Conservation (phyloP, 768 basidiomycete genomes). For the Termitomyces sp. region DNA sequence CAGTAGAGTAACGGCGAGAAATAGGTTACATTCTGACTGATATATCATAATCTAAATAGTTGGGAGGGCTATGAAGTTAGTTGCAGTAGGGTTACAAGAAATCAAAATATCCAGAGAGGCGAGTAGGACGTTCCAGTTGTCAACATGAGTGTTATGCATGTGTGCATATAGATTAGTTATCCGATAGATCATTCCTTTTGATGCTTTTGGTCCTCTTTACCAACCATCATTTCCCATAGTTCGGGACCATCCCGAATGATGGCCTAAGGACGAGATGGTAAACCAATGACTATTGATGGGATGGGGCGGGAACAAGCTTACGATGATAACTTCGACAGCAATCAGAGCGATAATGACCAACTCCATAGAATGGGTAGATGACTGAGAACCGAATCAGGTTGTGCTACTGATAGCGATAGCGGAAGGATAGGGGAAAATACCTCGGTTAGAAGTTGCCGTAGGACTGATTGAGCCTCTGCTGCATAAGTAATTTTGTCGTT, state of each 20-base stretch:
- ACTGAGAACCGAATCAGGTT: conserved; percentile 40
- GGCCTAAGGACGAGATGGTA: conserved; percentile 38
- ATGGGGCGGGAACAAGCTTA: conserved; percentile 32
- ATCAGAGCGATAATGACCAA: conserved; percentile 93
- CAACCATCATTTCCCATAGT: conserved; percentile 56
- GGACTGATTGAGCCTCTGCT: conserved; percentile 84
- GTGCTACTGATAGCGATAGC: neutral
- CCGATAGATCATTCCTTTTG: neutral
- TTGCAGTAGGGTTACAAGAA: neutral
- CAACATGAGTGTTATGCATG: too few relatives aligned
- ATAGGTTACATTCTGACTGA: neutral
- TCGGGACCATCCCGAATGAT: conserved; percentile 79
- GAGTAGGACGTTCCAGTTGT: neutral
- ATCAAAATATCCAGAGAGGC: neutral
- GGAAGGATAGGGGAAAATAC: conserved; percentile 36
- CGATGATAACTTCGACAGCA: conserved; percentile 92
- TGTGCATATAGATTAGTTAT: neutral
- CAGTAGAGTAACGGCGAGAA: neutral
- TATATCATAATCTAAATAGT: neutral
- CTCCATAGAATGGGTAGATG: conserved; percentile 90
- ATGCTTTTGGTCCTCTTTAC: conserved; percentile 23
- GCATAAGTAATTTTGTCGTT: conserved; percentile 94
- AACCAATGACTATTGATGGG: neutral
- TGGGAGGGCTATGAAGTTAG: neutral
- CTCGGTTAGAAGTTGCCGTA: conserved; percentile 87